These are phyloP conservation scores for Sporisorium sorghi DNA, from an alignment of 1,284 basidiomycete species.

Conservation along the genomic window DNA sequence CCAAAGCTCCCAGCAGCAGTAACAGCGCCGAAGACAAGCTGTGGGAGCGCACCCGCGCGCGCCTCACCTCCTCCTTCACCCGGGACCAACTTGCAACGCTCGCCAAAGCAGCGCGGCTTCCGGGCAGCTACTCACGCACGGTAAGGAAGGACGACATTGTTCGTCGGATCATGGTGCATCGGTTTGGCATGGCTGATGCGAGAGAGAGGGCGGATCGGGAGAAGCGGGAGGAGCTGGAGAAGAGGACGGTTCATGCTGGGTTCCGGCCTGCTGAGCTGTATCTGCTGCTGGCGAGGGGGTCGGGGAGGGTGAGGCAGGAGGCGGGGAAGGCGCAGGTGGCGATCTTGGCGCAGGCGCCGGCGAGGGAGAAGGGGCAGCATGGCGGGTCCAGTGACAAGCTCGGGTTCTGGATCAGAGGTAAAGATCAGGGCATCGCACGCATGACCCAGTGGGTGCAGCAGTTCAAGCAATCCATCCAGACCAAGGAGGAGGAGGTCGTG, in stretches of 20 bases:
- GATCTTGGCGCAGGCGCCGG: conserved; percentile 24
- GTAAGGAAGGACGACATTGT: conserved; percentile 35
- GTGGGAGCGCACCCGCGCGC: conserved; percentile 37
- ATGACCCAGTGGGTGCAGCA: conserved; percentile 37
- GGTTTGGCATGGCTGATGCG: conserved; percentile 46
- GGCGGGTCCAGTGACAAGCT: conserved; percentile 9
- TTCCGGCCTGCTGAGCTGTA: conserved; percentile 46
- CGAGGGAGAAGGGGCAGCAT: conserved; percentile 13
- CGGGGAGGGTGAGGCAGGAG: conserved; percentile 27
- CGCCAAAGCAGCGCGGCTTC: conserved; percentile 30
- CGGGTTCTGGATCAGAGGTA: conserved; percentile 45
- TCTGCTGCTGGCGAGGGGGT: conserved; percentile 32
- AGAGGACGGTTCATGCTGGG: conserved; percentile 20
- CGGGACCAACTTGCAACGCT: conserved; percentile 38
- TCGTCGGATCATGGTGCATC: conserved; percentile 44
- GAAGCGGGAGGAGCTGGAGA: conserved; percentile 31
- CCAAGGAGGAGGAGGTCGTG: conserved; percentile 24
- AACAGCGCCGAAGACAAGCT: conserved; percentile 31
- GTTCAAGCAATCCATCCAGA: conserved; percentile 36
- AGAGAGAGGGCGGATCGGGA: conserved; percentile 29
- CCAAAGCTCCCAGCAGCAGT: conserved; percentile 12
- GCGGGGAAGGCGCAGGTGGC: conserved; percentile 30
- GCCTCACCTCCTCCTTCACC: conserved; percentile 46
- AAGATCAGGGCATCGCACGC: conserved; percentile 30
- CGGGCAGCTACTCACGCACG: conserved; percentile 26